A percentile compares a stretch with the other conserved stretches of the same genome.
Conservation (phyloP, 2,329 filamentous ascomycete genomes). For the Rasamsonia emersonii region DNA sequence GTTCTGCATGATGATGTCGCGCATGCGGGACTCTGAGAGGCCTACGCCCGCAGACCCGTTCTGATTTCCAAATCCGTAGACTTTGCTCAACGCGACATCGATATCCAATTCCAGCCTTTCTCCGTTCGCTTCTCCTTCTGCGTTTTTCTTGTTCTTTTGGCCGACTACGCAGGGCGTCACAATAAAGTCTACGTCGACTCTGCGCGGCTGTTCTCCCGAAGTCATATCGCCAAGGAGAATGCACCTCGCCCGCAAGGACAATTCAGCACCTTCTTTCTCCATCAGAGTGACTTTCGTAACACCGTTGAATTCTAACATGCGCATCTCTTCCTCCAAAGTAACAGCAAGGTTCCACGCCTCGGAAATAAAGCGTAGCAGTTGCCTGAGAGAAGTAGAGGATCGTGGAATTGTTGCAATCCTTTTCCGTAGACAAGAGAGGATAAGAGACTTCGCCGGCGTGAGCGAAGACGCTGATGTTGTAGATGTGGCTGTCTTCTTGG, state of each 20-base stretch:
- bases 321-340: conserved; percentile 35
- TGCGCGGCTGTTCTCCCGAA: conserved; percentile 7
- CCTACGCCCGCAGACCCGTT: conserved; percentile 15
- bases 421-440: conserved; percentile 33
- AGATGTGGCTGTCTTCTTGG: conserved; percentile 13
- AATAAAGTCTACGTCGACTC: conserved; percentile 33
- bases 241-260: conserved; percentile 28
- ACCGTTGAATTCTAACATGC: conserved; percentile 36
- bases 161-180: conserved; percentile 21
- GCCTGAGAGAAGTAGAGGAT: conserved; percentile 25
- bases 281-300: conserved; percentile 31
- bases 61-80: conserved; percentile 32
- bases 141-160: conserved; percentile 6
- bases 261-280: conserved; percentile 15
- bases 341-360: conserved; percentile 34
- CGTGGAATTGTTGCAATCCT: conserved; percentile 29
- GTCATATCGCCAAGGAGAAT: conserved; percentile 23
- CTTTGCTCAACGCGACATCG: conserved; percentile 30
- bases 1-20: conserved; percentile 19
- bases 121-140: conserved; percentile 13
- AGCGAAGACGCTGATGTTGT: conserved; percentile 11
- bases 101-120: conserved; percentile 28
- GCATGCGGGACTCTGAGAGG: conserved; percentile 28
- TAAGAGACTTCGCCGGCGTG: conserved; percentile 31
- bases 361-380: conserved; percentile 33